phyloP scores from a whole-genome alignment of 2,329 filamentous ascomycete species.

The Helotiales sp. region DNA sequence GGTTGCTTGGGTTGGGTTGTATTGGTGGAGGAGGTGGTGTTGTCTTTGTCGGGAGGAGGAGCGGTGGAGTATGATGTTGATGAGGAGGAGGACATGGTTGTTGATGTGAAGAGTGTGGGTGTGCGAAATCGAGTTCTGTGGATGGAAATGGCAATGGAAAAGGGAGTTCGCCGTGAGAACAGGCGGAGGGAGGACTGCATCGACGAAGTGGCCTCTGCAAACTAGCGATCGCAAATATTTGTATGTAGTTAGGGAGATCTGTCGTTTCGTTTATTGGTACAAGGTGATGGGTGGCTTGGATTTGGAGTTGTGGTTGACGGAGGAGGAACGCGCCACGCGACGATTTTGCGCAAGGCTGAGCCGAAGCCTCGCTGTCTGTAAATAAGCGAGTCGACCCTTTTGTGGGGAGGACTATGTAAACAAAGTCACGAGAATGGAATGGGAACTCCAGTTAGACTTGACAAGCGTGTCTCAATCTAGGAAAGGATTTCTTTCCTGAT shows the following conservation, averaged over 20 bases:
- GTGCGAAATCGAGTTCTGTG: background rate
- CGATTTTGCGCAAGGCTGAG: background rate
- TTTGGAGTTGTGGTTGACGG: background rate
- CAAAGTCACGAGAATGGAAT: background rate
- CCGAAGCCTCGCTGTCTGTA: background rate
- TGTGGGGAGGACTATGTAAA: background rate
- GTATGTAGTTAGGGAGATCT: background rate
- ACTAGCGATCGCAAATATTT: background rate
- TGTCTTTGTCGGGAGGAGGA: background rate
- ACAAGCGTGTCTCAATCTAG: background rate
- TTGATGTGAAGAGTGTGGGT: background rate
- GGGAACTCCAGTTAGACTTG: background rate
- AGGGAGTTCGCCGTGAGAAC: background rate
- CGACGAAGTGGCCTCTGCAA: background rate
- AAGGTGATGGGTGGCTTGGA: background rate
- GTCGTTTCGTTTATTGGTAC: background rate
- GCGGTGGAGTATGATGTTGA: background rate
- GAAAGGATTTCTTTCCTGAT: too few species aligned
- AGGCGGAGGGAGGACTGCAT: background rate
- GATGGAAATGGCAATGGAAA: background rate
- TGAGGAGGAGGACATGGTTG: background rate
- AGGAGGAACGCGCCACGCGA: background rate
- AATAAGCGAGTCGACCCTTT: background rate
- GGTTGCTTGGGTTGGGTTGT: conserved; percentile 11
- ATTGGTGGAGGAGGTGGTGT: background rate